phyloP scores from a whole-genome alignment of 148 eudicot species.

The Polygonum maritimum region DNA sequence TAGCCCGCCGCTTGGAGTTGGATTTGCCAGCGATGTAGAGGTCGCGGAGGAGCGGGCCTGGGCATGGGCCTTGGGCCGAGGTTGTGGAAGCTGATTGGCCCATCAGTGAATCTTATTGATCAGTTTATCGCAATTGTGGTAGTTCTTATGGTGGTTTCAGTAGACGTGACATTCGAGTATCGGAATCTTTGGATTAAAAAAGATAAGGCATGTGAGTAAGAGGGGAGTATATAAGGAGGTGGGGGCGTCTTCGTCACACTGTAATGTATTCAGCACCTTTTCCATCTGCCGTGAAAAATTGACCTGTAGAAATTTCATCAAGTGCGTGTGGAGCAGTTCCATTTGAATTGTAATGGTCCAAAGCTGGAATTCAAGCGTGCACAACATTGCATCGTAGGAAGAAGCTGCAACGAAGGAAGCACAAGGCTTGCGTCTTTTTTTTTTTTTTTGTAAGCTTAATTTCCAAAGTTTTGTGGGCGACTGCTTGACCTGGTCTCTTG shows the following conservation, averaged over 20 bases:
- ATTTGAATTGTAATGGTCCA: constrained; percentile 6
- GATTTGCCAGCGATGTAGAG: background rate
- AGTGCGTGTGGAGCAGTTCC: constrained; percentile 9
- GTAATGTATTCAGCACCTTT: background rate
- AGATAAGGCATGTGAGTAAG: background rate
- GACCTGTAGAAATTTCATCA: constrained; percentile 2
- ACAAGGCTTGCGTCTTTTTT: background rate
- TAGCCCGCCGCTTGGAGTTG: background rate
- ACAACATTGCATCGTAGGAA: constrained; percentile 4
- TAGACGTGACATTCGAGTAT: background rate
- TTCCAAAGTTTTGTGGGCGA: background rate
- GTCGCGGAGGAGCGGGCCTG: background rate
- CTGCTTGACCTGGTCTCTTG: background rate
- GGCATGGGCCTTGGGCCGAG: constrained; percentile 2
- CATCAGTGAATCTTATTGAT: background rate
- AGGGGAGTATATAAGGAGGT: background rate
- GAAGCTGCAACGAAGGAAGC: background rate
- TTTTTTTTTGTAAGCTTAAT: background rate
- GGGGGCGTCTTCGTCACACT: background rate
- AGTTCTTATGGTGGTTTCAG: background rate
- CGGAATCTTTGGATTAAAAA: background rate
- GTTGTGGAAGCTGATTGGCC: constrained; percentile 4
- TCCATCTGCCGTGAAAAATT: background rate
- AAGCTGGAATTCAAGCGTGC: constrained; percentile 5
- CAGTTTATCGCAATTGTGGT: background rate